Conservation (phyloP, 208 protist species). For the Endotrypanum monterogeii region DNA sequence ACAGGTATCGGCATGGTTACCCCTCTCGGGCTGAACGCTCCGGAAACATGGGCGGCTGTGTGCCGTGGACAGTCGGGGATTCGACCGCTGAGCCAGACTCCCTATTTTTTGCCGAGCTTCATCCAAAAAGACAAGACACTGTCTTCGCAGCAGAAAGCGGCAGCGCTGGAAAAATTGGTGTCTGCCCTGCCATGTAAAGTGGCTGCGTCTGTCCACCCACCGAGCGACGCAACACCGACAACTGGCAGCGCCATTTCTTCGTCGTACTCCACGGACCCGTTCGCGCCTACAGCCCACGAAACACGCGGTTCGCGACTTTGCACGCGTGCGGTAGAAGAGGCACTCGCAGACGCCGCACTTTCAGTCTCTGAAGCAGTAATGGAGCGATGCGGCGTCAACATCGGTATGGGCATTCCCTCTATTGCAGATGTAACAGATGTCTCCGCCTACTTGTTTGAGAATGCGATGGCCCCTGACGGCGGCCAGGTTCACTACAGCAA, state of each 20-base stretch:
- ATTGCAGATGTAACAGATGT: conserved; percentile 78
- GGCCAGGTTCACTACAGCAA: conserved; percentile 45
- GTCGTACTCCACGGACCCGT: conserved; percentile 14
- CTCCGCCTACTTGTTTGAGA: conserved; percentile 44
- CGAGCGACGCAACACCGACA: background rate
- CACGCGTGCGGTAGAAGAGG: conserved; percentile 58
- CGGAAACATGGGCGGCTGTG: conserved; percentile 76
- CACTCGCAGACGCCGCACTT: conserved; percentile 61
- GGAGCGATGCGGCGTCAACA: conserved; percentile 79
- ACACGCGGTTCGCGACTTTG: conserved; percentile 59
- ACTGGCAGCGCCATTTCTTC: background rate
- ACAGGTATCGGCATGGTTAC: conserved; percentile 95
- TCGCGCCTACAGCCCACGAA: conserved; percentile 58
- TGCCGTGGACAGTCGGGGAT: conserved; percentile 68
- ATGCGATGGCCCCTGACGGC: background rate
- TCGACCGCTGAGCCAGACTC: conserved; percentile 36
- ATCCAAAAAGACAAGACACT: conserved; percentile 47
- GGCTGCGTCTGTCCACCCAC: conserved; percentile 48
- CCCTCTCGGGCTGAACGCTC: conserved; percentile 85
- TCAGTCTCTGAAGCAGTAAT: conserved; percentile 14
- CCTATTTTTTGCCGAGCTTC: conserved; percentile 65
- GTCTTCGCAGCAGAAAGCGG: conserved; percentile 30
- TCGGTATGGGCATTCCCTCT: conserved; percentile 92
- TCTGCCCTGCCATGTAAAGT: conserved; percentile 71
- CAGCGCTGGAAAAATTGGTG: conserved; percentile 37